Conservation (phyloP, 768 basidiomycete species). For the Lanmaoa pseudosensibilis region DNA sequence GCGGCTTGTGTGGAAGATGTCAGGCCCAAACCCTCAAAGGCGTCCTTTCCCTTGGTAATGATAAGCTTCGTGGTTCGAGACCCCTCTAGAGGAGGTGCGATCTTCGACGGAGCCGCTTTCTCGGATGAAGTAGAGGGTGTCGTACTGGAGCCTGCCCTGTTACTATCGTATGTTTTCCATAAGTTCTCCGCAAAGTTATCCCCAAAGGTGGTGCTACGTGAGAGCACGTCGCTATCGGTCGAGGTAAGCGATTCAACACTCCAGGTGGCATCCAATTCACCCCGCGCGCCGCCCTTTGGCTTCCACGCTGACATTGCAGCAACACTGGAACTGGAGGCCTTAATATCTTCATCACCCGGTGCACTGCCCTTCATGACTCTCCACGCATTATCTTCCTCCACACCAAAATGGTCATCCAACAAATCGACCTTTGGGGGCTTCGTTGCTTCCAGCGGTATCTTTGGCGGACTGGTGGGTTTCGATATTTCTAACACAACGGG, state of each 20-base stretch:
- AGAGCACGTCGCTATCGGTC: conserved; percentile 24
- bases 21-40: conserved; percentile 75
- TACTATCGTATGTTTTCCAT: conserved; percentile 51
- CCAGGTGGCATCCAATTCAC: conserved; percentile 42
- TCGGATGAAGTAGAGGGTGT: conserved; percentile 6
- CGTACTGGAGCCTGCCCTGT: conserved; percentile 9
- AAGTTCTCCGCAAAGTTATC: conserved; percentile 63
- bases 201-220: conserved; percentile 48
- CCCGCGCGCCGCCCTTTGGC: conserved; percentile 21
- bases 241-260: conserved; percentile 30
- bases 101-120: conserved; percentile 23
- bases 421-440: conserved; percentile 31
- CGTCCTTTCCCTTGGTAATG: conserved; percentile 55
- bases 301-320: conserved; percentile 30
- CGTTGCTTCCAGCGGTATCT: conserved; percentile 10
- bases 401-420: conserved; percentile 37
- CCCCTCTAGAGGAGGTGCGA: conserved; percentile 29
- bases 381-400: conserved; percentile 52
- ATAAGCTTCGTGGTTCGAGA: conserved; percentile 34
- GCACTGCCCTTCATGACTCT: conserved; percentile 35
- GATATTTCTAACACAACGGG: conserved; percentile 36
- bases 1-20: conserved; percentile 44
- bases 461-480: conserved; percentile 25
- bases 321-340: conserved; percentile 28
- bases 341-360: conserved; percentile 11